Evolutionary conservation across 495 filamentous ascomycete genomes (phyloP), one percentile per base, ranked within the genome.

Genomic region (Talaromyces wortmannii): DNA sequence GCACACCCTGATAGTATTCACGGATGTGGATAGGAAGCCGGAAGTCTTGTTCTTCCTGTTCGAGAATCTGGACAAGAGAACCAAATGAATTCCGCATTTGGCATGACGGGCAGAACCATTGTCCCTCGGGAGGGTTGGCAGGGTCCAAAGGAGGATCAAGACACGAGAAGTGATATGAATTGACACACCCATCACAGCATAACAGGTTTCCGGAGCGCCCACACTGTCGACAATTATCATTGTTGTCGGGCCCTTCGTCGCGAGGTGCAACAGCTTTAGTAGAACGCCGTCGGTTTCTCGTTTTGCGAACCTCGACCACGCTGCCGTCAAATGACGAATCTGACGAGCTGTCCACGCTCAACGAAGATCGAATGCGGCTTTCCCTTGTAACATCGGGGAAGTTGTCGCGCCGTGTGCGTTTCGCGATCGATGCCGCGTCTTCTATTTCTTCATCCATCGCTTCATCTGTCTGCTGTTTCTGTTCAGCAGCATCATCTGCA

Each of bases 121-220:
- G 83, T 17, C 83, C 85, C 33, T 87, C 80, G 43, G 86, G 84
- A 48, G 82, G 77, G 51, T 77, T 72, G 17, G 82, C 76, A 45
- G 80, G 73, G 48, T 83, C 76, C 58, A 91, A 70, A 5, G 90
- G 87, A 52, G 92, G 91, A 62, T 92, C 84, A 45, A 91, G 74
- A 66, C 94, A 98, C 45, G 75, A 74, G 63, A 91, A 90, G 67
- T 98, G 94, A 69, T 91, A 96, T 0, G 90, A 87, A 46, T 87
- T 83, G 15, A 81, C 78, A 73, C 94, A 98, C 48, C 86, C 87
- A 68, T 97, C 94, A 67, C 94, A 98, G 71, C 92, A 96, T 55
- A 97, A 73, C 29, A 98, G 75, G 51, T 86, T 78, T n/a, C 94
- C 94, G 52, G 81, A 85, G 43, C 84, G 83, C 59, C 85, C 82